Evolutionary conservation across 768 basidiomycete genomes (phyloP).

Genomic region (Royoungia palumana): DNA sequence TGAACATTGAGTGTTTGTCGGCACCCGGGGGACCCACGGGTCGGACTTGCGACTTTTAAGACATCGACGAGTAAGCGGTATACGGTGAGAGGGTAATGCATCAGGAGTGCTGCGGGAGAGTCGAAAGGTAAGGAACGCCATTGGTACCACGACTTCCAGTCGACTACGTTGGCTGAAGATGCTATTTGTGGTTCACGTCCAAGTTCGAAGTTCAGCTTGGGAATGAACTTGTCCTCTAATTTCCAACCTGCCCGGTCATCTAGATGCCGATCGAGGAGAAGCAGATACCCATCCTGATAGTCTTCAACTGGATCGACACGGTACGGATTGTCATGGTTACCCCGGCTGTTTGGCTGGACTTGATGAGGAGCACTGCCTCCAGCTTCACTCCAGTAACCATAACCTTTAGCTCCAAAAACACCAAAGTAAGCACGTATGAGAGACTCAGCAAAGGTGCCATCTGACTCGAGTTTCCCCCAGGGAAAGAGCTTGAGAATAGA

Average conservation of each 20-base stretch:
- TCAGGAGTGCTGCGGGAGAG: slow-evolving; percentile 43
- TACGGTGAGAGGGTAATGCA: slow-evolving; percentile 42
- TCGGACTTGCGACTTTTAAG: slow-evolving; percentile 30
- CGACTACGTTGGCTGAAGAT: slow-evolving; percentile 29
- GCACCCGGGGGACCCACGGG: slow-evolving; percentile 13
- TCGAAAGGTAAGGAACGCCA: slow-evolving; percentile 43
- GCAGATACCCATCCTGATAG: slow-evolving; percentile 33
- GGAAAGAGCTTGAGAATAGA: slow-evolving; percentile 37
- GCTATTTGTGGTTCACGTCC: slow-evolving; percentile 26
- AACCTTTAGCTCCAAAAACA: slow-evolving; percentile 38
- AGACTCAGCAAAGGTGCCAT: slow-evolving; percentile 36
- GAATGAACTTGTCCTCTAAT: slow-evolving; percentile 33
- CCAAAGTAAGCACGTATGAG: slow-evolving; percentile 35
- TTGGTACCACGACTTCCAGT: slow-evolving; percentile 44
- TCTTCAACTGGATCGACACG: slow-evolving; percentile 10
- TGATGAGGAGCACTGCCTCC: slow-evolving; percentile 35
- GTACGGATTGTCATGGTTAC: not conserved
- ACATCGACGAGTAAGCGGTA: slow-evolving; percentile 38
- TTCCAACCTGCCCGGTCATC: slow-evolving; percentile 38
- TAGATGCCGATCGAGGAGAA: slow-evolving; percentile 30
- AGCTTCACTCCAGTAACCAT: slow-evolving; percentile 41
- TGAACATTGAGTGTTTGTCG: slow-evolving; percentile 34
- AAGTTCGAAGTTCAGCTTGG: slow-evolving; percentile 30
- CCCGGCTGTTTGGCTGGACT: slow-evolving; percentile 14
- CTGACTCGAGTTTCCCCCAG: slow-evolving; percentile 42